These are phyloP conservation scores for Globisporangium lucens DNA, from an alignment of 352 stramenopile species.

Conservation along the genomic window DNA sequence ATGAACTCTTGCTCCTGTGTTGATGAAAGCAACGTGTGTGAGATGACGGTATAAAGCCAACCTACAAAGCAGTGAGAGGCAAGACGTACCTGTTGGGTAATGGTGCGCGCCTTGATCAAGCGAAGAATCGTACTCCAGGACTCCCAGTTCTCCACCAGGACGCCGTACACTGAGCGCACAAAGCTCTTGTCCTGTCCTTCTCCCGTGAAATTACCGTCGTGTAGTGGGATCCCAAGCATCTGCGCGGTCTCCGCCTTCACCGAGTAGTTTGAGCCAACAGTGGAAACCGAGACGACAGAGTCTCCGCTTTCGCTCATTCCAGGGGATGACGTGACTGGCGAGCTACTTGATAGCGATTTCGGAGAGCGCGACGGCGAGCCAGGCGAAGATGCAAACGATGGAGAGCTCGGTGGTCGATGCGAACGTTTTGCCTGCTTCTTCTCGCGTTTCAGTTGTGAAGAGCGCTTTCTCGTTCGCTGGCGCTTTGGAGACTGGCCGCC, in stretches of 20 bases:
- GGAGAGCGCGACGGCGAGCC: slow-evolving; percentile 67
- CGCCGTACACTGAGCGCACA: slow-evolving; percentile 61
- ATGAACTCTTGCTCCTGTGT: slow-evolving; percentile 77
- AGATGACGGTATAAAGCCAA: neutral
- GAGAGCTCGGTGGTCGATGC: slow-evolving; percentile 59
- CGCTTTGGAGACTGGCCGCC: slow-evolving; percentile 77
- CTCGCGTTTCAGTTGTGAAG: slow-evolving; percentile 77
- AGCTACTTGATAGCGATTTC: slow-evolving; percentile 47
- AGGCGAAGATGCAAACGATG: slow-evolving; percentile 59
- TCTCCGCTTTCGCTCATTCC: slow-evolving; percentile 62
- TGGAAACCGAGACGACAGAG: slow-evolving; percentile 51
- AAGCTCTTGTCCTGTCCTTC: slow-evolving; percentile 57
- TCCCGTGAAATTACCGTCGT: slow-evolving; percentile 54
- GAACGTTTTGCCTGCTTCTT: slow-evolving; percentile 71
- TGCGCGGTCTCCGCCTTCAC: slow-evolving; percentile 75
- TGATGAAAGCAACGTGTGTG: slow-evolving; percentile 5
- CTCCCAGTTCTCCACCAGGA: slow-evolving; percentile 84
- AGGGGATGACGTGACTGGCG: slow-evolving; percentile 53
- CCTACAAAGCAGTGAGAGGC: neutral
- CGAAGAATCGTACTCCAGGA: slow-evolving; percentile 80
- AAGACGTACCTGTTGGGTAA: slow-evolving; percentile 56
- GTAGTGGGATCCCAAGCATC: slow-evolving; percentile 74
- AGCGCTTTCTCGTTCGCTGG: slow-evolving; percentile 81
- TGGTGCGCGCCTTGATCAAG: slow-evolving; percentile 69
- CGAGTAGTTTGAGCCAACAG: slow-evolving; percentile 71